Conservation (phyloP, 371 early-diverging fungal genomes). For the Actinomortierella ambigua region DNA sequence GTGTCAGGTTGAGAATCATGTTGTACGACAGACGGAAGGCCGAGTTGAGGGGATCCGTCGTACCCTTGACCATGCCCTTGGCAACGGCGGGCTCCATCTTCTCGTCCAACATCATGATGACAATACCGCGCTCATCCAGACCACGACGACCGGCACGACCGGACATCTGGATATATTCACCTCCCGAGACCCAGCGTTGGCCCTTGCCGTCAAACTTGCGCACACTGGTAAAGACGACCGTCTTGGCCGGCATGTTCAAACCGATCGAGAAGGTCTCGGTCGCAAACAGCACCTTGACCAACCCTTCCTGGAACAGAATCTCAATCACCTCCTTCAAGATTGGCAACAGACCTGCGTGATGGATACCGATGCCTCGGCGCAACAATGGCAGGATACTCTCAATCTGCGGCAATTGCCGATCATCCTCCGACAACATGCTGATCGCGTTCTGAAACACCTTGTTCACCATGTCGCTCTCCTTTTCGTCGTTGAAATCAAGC, state of each 20-base stretch:
- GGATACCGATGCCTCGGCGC: slow-evolving; percentile 98
- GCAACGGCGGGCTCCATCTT: slow-evolving; percentile 95
- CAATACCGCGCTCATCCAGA: slow-evolving; percentile 98
- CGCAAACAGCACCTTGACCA: slow-evolving; percentile 99
- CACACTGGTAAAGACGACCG: slow-evolving; percentile 98
- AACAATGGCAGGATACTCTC: slow-evolving; percentile 94
- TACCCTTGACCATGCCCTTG: slow-evolving; percentile 90
- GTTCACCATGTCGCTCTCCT: slow-evolving; percentile 89
- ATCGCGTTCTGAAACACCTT: slow-evolving; percentile 96
- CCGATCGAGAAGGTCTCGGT: slow-evolving; percentile 99
- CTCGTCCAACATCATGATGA: slow-evolving; percentile 96
- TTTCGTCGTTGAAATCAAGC: slow-evolving; percentile 91
- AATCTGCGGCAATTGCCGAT: slow-evolving; percentile 95
- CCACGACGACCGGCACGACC: slow-evolving; percentile 98
- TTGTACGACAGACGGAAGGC: slow-evolving; percentile 99
- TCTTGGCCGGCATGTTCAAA: slow-evolving; percentile 99
- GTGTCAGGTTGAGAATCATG: slow-evolving; percentile 98
- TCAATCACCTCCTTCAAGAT: slow-evolving; percentile 99
- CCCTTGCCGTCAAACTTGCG: slow-evolving; percentile 98
- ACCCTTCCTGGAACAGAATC: slow-evolving; percentile 98
- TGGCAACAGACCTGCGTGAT: slow-evolving; percentile 99
- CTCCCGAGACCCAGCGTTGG: slow-evolving; percentile 89
- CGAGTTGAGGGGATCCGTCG: slow-evolving; percentile 91
- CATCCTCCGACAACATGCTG: slow-evolving; percentile 88
- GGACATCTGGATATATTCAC: slow-evolving; percentile 99